phyloP scores from a whole-genome alignment of 2,329 filamentous ascomycete species.

The Gremmenia infestans region DNA sequence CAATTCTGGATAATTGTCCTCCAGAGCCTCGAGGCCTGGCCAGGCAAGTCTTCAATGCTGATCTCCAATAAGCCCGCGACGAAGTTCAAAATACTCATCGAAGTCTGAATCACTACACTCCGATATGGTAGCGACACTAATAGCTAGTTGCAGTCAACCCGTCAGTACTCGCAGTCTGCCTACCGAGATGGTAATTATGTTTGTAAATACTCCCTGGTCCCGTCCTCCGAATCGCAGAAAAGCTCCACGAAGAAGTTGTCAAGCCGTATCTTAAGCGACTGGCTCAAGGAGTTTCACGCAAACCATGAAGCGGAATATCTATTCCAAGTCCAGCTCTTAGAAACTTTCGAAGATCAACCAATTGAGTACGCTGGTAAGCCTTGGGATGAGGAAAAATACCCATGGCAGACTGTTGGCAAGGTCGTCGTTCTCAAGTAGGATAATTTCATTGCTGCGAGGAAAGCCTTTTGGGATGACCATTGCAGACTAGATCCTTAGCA shows the following conservation, averaged over 20 bases:
- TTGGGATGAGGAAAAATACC: conserved; percentile 44
- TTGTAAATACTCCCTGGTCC: conserved; percentile 43
- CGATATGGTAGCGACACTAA: not conserved
- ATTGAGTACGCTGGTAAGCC: conserved; percentile 39
- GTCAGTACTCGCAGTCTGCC: conserved; percentile 42
- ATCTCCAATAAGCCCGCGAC: conserved; percentile 35
- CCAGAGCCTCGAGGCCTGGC: conserved; percentile 42
- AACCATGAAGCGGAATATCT: conserved; percentile 38
- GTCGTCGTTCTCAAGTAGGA: conserved; percentile 38
- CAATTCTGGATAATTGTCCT: conserved; percentile 37
- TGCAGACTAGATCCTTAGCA: conserved; percentile 40
- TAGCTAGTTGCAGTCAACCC: conserved; percentile 18
- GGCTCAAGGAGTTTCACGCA: conserved; percentile 36
- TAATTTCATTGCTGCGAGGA: conserved; percentile 35
- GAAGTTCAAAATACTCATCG: conserved; percentile 37
- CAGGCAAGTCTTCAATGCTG: conserved; percentile 44
- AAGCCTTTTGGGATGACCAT: conserved; percentile 41
- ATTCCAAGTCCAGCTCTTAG: conserved; percentile 42
- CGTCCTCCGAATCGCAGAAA: conserved; percentile 36
- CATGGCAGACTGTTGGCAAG: conserved; percentile 41
- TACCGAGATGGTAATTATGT: conserved; percentile 45
- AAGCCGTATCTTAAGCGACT: conserved; percentile 37
- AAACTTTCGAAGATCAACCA: conserved; percentile 42
- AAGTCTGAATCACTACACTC: conserved; percentile 12
- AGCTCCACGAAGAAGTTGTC: conserved; percentile 35